phyloP scores from a whole-genome alignment of 306 rosid species.

The Fagus crenata region DNA sequence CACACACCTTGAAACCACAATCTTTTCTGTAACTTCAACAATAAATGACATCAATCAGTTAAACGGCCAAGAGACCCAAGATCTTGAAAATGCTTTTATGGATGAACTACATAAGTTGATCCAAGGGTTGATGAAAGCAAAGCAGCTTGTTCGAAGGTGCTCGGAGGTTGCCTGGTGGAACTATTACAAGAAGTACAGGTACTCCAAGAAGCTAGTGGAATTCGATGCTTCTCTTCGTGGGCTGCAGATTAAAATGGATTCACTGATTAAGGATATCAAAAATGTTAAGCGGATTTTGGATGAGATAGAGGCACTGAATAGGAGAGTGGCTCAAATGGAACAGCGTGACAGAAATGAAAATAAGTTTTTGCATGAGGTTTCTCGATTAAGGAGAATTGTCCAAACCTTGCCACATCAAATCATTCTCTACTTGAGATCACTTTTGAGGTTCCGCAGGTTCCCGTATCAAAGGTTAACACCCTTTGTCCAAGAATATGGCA shows the following conservation, averaged over 20 bases:
- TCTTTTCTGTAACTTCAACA: not conserved
- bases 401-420: not conserved
- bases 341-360: not conserved
- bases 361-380: slow-evolving; percentile 1
- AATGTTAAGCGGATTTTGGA: not conserved
- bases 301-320: not conserved
- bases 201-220: slow-evolving; percentile 22
- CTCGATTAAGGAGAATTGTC: slow-evolving; percentile 8
- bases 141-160: slow-evolving; percentile 32
- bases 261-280: not conserved
- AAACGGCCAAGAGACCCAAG: not conserved
- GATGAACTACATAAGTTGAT: not conserved
- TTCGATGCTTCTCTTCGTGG: slow-evolving; percentile 12
- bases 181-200: slow-evolving; percentile 1
- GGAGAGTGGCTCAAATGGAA: not conserved
- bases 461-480: not conserved
- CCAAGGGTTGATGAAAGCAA: slow-evolving; percentile 3
- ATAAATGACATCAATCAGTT: not conserved
- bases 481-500: too few relatives aligned
- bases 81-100: not conserved
- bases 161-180: slow-evolving; percentile 32
- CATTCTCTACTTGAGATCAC: not conserved
- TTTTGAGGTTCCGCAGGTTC: not conserved
- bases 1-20: slow-evolving; percentile 7
- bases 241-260: slow-evolving; percentile 15